Conservation (phyloP, 768 basidiomycete genomes). For the Tulasnella sp. region DNA sequence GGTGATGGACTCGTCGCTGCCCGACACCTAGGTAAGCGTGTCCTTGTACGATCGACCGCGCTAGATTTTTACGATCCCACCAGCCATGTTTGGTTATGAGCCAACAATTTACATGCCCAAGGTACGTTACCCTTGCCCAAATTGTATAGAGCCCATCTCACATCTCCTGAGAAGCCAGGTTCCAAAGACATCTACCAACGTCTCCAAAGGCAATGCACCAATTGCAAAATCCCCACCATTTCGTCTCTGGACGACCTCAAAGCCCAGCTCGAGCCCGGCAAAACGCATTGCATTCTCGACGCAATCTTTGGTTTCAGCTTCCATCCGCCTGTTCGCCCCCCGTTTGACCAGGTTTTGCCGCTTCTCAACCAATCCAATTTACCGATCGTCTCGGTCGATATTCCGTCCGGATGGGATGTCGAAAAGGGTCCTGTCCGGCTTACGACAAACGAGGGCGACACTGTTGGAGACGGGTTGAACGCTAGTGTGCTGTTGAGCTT, state of each 20-base stretch:
- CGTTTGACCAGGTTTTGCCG: conserved; percentile 67
- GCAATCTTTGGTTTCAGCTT: conserved; percentile 99
- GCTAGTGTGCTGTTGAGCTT: conserved; percentile 78
- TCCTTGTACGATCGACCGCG: not conserved
- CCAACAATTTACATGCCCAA: conserved; percentile 92
- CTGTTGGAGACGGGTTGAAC: conserved; percentile 34
- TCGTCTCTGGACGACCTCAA: conserved; percentile 32
- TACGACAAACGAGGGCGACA: conserved; percentile 23
- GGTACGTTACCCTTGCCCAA: conserved; percentile 33
- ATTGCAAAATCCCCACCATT: conserved; percentile 72
- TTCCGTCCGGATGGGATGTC: conserved; percentile 95
- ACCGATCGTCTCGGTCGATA: conserved; percentile 89
- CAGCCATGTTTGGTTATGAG: conserved; percentile 85
- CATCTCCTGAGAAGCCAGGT: conserved; percentile 48
- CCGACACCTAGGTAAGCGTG: conserved; percentile 64
- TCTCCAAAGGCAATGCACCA: conserved; percentile 73
- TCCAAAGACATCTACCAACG: conserved; percentile 88
- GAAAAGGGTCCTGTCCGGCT: conserved; percentile 46
- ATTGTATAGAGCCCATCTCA: not conserved
- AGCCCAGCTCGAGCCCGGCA: conserved; percentile 38
- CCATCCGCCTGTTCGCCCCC: conserved; percentile 74
- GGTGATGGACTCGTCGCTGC: conserved; percentile 97
- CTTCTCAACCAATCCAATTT: conserved; percentile 49
- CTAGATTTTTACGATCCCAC: not conserved
- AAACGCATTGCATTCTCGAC: conserved; percentile 69